Evolutionary conservation across 108 stramenopile species (phyloP).

Genomic region (Conticribra guillardii): DNA sequence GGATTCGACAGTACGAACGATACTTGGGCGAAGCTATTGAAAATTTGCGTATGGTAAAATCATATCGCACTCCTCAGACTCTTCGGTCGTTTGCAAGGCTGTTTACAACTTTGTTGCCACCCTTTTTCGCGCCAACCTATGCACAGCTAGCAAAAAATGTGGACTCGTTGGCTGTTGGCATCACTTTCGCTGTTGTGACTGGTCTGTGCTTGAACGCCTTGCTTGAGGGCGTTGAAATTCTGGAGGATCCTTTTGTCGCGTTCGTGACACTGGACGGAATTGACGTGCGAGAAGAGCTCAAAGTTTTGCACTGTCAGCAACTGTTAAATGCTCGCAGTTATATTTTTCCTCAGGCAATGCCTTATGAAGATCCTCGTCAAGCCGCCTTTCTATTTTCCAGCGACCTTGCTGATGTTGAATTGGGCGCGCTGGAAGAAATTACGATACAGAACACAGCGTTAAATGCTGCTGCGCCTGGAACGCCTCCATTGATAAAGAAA

Average conservation of each 20-base stretch:
- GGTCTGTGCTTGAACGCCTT: slow-evolving; percentile 70
- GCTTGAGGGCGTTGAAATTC: slow-evolving; percentile 63
- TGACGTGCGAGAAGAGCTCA: slow-evolving; percentile 56
- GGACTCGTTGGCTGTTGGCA: slow-evolving; percentile 59
- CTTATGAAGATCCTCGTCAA: slow-evolving; percentile 32
- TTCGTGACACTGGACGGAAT: slow-evolving; percentile 68
- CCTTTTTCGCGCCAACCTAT: slow-evolving; percentile 76
- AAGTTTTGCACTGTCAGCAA: slow-evolving; percentile 53
- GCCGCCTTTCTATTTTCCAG: slow-evolving; percentile 20
- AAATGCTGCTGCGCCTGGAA: slow-evolving; percentile 23
- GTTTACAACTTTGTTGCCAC: slow-evolving; percentile 67
- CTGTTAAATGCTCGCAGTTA: slow-evolving; percentile 50
- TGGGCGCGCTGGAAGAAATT: background rate
- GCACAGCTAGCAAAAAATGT: slow-evolving; percentile 68
- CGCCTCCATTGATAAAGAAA: too few species aligned
- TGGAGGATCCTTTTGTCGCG: slow-evolving; percentile 81
- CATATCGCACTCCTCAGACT: slow-evolving; percentile 81
- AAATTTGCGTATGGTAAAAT: slow-evolving; percentile 69
- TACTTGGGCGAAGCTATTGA: slow-evolving; percentile 57
- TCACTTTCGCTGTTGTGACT: slow-evolving; percentile 74
- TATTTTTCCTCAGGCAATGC: slow-evolving; percentile 47
- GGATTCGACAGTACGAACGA: slow-evolving; percentile 81
- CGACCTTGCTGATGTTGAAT: background rate
- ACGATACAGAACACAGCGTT: background rate
- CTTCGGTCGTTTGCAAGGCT: slow-evolving; percentile 72